phyloP scores from a whole-genome alignment of 768 basidiomycete species.

The Russula abietina region DNA sequence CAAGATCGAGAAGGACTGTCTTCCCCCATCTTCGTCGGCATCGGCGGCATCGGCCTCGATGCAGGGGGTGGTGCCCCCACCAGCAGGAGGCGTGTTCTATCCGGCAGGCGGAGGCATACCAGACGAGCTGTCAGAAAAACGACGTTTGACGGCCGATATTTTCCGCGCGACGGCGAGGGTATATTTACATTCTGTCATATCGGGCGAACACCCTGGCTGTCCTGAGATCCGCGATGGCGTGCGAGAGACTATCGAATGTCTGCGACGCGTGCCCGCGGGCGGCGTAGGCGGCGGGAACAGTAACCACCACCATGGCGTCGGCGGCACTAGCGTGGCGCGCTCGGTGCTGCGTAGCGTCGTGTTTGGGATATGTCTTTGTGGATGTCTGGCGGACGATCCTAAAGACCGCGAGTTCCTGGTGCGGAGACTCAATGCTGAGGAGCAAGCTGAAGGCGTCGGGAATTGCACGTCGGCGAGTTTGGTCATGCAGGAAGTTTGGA shows the following conservation, averaged over 20 bases:
- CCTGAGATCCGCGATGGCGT: constrained; percentile 55
- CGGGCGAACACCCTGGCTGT: constrained; percentile 62
- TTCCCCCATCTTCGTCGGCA: constrained; percentile 11
- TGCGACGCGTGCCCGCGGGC: constrained; percentile 37
- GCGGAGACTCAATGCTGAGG: constrained; percentile 40
- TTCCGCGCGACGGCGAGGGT: constrained; percentile 72
- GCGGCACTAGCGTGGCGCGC: constrained; percentile 32
- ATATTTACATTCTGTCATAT: constrained; percentile 72
- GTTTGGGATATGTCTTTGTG: constrained; percentile 69
- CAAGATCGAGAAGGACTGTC: constrained; percentile 43
- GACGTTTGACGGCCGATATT: constrained; percentile 38
- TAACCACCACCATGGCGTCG: background rate
- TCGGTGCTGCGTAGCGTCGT: constrained; percentile 72
- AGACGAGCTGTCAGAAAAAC: constrained; percentile 30
- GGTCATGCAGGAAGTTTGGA: constrained; percentile 59
- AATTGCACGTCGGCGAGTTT: constrained; percentile 52
- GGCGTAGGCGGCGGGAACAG: background rate
- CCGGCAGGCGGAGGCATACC: background rate
- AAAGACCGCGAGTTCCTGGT: constrained; percentile 40
- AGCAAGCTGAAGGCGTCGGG: constrained; percentile 51
- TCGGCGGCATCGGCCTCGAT: no score
- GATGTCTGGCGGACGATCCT: constrained; percentile 54
- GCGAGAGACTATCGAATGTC: constrained; percentile 45
- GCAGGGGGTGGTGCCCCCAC: background rate
- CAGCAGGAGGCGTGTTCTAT: constrained; percentile 3